phyloP scores from a whole-genome alignment of 1,139 yeast genomes.

The Kodamaea suecica region DNA sequence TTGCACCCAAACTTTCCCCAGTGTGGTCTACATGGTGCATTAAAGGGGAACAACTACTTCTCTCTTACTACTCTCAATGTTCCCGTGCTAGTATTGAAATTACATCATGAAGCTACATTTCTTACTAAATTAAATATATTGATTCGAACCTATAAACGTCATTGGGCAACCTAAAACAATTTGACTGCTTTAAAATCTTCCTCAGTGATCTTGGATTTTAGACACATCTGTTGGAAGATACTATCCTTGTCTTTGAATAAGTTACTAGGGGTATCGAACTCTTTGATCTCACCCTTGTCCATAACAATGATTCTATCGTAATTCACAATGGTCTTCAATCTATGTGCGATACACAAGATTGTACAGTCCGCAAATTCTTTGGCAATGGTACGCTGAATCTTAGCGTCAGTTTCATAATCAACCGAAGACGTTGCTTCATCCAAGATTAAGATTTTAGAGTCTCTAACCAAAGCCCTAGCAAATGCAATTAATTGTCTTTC shows the following conservation, averaged over 20 bases:
- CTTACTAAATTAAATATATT: too few relatives aligned
- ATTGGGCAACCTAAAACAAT: too few relatives aligned
- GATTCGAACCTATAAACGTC: too few relatives aligned
- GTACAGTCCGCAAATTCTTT: constrained; percentile 65
- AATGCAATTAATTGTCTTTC: constrained; percentile 74
- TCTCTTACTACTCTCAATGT: too few relatives aligned
- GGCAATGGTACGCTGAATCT: constrained; percentile 63
- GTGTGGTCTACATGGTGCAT: too few relatives aligned
- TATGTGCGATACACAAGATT: constrained; percentile 75
- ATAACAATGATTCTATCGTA: constrained; percentile 66
- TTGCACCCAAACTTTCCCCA: too few relatives aligned
- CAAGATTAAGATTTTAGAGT: constrained; percentile 60
- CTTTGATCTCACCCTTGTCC: constrained; percentile 60
- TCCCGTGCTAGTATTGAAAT: too few relatives aligned
- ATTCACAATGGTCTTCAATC: constrained; percentile 62
- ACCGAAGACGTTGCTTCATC: constrained; percentile 89
- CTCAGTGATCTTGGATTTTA: constrained; percentile 28
- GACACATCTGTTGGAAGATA: constrained; percentile 39
- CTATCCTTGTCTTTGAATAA: constrained; percentile 45
- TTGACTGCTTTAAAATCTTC: constrained; percentile 16
- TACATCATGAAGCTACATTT: too few relatives aligned
- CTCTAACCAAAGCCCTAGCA: constrained; percentile 74
- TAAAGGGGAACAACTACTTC: too few relatives aligned
- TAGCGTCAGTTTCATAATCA: constrained; percentile 72
- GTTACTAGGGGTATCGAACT: constrained; percentile 53